Conservation (phyloP, 1,284 basidiomycete genomes). For the Pholiota adiposa region DNA sequence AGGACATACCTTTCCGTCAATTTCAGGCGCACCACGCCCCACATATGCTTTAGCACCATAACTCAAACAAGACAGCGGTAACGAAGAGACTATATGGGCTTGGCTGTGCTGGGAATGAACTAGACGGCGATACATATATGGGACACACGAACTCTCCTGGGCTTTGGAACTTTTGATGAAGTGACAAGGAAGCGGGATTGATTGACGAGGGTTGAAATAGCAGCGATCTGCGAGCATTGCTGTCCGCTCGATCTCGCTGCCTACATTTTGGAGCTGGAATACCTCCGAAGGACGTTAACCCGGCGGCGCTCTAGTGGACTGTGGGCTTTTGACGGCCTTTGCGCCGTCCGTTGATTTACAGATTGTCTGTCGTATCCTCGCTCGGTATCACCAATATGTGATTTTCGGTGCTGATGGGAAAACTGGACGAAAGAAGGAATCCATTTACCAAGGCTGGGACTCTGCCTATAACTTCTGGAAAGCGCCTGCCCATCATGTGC, state of each 20-base stretch:
- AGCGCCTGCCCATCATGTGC: background rate
- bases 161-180: background rate
- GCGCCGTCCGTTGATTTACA: background rate
- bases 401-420: background rate
- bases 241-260: background rate
- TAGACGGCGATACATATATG: background rate
- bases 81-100: no score
- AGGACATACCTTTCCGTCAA: background rate
- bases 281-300: background rate
- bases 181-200: slow-evolving; percentile 30
- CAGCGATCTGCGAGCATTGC: slow-evolving; percentile 25
- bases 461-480: background rate
- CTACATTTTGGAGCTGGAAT: background rate
- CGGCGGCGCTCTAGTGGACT: background rate
- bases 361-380: slow-evolving; percentile 4
- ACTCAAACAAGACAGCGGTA: no score
- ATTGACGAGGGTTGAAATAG: slow-evolving; percentile 31
- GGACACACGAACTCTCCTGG: background rate
- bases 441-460: background rate
- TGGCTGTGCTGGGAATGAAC: background rate
- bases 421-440: background rate
- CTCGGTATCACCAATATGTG: background rate
- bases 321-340: background rate
- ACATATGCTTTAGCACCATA: background rate
- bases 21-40: background rate